These are phyloP conservation scores for Taphrina wiesneri DNA, from an alignment of 1,139 yeast species.

Conservation along the genomic window DNA sequence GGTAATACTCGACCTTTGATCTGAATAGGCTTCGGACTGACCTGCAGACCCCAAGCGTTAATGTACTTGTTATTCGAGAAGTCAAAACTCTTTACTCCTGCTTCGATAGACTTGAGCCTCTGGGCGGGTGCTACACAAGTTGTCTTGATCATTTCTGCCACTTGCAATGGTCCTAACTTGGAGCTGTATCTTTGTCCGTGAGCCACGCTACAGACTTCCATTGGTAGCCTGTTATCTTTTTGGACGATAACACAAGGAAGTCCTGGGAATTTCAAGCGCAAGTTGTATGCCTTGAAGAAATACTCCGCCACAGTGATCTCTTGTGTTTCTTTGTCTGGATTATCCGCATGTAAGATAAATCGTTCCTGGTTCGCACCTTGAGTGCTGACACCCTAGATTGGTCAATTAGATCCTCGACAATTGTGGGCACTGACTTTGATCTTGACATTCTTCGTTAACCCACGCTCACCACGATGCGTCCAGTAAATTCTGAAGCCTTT, in stretches of 20 bases:
- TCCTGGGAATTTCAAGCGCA: slow-evolving; percentile 35
- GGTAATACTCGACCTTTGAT: slow-evolving; percentile 37
- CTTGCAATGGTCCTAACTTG: slow-evolving; percentile 35
- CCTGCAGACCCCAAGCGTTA: slow-evolving; percentile 35
- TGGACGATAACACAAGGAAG: slow-evolving; percentile 35
- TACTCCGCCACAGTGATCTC: slow-evolving; percentile 36
- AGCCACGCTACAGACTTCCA: slow-evolving; percentile 34
- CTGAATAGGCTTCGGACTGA: slow-evolving; percentile 28
- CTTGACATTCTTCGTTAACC: neutral
- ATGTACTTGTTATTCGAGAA: slow-evolving; percentile 36
- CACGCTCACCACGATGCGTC: slow-evolving; percentile 18
- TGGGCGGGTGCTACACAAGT: slow-evolving; percentile 22
- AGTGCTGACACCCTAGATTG: neutral
- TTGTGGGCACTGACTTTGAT: neutral
- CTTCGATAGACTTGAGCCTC: slow-evolving; percentile 23
- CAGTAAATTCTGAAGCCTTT: slow-evolving; percentile 8
- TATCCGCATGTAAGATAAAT: slow-evolving; percentile 4
- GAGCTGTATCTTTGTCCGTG: slow-evolving; percentile 36
- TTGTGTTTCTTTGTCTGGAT: slow-evolving; percentile 7
- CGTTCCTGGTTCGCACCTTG: slow-evolving; percentile 1
- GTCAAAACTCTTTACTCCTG: slow-evolving; percentile 26
- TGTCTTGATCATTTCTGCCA: slow-evolving; percentile 35
- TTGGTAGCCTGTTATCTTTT: slow-evolving; percentile 35
- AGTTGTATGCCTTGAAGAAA: slow-evolving; percentile 35
- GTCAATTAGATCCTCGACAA: neutral